Evolutionary conservation across 2,329 filamentous ascomycete genomes (phyloP), one percentile per base, ranked within the genome.

Genomic region (Aureobasidium mangrovei): DNA sequence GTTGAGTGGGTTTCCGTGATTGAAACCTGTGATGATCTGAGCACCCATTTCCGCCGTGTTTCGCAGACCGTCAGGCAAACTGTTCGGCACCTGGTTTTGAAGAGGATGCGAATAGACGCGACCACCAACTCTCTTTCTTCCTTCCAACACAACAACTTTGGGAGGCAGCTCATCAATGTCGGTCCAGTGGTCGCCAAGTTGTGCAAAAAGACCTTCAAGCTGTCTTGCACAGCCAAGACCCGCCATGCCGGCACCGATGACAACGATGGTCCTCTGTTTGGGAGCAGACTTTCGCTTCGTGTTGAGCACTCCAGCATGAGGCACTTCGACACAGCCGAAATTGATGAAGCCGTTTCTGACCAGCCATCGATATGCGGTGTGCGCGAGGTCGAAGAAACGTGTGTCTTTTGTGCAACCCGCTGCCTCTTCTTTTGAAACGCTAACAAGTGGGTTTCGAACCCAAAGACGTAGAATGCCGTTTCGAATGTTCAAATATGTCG

Each of bases 11-110:
- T 98, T 98, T 18, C 94, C 94, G 60, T 88, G 82, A 61, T 97
- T 90, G 67, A 97, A 98, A 0, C 93, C 93, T 33, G 94, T 96
- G 58, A 98, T 90, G 57, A 98, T 97, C 77, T 98, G 95, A 54
- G 91, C 93, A 29, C 93, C 93, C 84, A 96, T 94, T 68, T 98
- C 93, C 32, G 89, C 93, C 24, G 91, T 97, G 64, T 85, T 86
- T 48, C 71, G 79, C 67, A 77, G 80, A 70, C 75, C 66, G 60
- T 75, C 63, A 66, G 76, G 71, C 65, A 82, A 61, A 60, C 72
- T 70, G 64, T 74, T 65, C 54, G 74, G 69, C 67, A 79, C 68
- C 74, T 85, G 72, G 73, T 82, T 77, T 74, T 72, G 74, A 57
- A 84, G 69, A 44, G 80, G 81, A 65, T 85, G 89, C 52, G 93